Percentiles rank a stretch among this genome's conserved stretches.
These are phyloP conservation scores for Exserohilum turcica DNA, from an alignment of 2,329 filamentous ascomycete genomes.

Conservation along the genomic window DNA sequence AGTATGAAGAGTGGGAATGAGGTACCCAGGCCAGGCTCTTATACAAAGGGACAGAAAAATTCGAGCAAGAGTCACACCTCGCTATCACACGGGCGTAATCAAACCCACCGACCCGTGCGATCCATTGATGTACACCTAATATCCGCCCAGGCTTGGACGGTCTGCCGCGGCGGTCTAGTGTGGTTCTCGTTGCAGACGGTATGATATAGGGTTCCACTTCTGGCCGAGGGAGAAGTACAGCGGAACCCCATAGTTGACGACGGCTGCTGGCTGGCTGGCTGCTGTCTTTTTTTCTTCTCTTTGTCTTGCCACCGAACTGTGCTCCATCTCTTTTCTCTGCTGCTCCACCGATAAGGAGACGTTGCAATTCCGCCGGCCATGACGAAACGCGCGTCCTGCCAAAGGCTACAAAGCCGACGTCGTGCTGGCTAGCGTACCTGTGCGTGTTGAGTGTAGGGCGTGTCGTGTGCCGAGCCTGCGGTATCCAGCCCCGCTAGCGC, in stretches of 20 bases:
- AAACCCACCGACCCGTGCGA: conserved; percentile 13
- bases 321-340: background rate
- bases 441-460: conserved; percentile 21
- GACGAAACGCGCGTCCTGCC: conserved; percentile 10
- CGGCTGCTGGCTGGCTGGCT: too few species aligned
- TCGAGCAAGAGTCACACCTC: conserved; percentile 33
- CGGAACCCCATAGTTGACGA: background rate
- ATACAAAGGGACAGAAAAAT: conserved; percentile 23
- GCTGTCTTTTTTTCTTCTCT: background rate
- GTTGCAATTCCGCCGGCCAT: background rate
- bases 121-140: conserved; percentile 16
- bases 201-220: conserved; percentile 23
- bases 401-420: conserved; percentile 14
- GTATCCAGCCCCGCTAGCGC: conserved; percentile 19
- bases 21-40: conserved; percentile 17
- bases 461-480: conserved; percentile 28
- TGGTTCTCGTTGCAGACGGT: conserved; percentile 12
- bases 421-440: conserved; percentile 16
- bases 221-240: conserved; percentile 10
- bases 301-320: background rate
- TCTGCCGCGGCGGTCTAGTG: conserved; percentile 17
- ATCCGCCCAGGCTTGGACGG: conserved; percentile 16
- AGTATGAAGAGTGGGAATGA: background rate
- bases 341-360: conserved; percentile 1
- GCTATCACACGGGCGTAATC: conserved; percentile 31